Evolutionary conservation across 2,329 filamentous ascomycete species (phyloP).

Genomic region (Xylaria sp.): DNA sequence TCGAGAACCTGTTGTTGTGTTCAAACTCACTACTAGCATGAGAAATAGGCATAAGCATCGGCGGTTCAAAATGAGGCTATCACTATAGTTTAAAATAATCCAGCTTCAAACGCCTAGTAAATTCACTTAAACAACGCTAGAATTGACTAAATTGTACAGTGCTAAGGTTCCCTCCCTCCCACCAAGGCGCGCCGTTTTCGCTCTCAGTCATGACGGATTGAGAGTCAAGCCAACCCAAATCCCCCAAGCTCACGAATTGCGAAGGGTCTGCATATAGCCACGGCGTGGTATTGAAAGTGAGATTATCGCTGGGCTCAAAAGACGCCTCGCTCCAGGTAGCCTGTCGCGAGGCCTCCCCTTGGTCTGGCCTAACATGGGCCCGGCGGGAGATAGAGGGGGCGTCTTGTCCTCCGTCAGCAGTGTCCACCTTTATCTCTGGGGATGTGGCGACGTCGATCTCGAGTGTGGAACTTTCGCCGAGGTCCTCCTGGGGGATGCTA

Average conservation of each 20-base stretch:
- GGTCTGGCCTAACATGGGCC: slow-evolving; percentile 21
- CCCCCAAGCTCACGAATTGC: slow-evolving; percentile 25
- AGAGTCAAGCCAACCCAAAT: slow-evolving; percentile 27
- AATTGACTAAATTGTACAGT: slow-evolving; percentile 28
- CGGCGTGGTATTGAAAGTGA: slow-evolving; percentile 29
- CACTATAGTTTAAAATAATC: neutral
- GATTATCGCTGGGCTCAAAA: slow-evolving; percentile 27
- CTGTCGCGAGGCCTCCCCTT: slow-evolving; percentile 22
- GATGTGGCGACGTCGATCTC: slow-evolving; percentile 30
- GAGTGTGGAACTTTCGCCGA: slow-evolving; percentile 24
- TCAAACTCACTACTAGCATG: neutral
- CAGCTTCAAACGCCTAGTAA: neutral
- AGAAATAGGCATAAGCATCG: neutral
- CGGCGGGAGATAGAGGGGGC: slow-evolving; percentile 26
- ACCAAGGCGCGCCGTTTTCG: slow-evolving; percentile 22
- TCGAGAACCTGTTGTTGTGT: neutral
- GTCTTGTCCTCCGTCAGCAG: slow-evolving; percentile 28
- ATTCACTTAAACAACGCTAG: slow-evolving; percentile 14
- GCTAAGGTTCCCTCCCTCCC: slow-evolving; percentile 21
- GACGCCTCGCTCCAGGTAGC: slow-evolving; percentile 23
- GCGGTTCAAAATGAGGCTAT: neutral
- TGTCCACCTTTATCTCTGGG: slow-evolving; percentile 29
- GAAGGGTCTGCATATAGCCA: slow-evolving; percentile 29
- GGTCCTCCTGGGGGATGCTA: slow-evolving; percentile 15
- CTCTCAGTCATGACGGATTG: slow-evolving; percentile 22